Conservation (phyloP, 306 rosid species). For the Calophaca sinica region DNA sequence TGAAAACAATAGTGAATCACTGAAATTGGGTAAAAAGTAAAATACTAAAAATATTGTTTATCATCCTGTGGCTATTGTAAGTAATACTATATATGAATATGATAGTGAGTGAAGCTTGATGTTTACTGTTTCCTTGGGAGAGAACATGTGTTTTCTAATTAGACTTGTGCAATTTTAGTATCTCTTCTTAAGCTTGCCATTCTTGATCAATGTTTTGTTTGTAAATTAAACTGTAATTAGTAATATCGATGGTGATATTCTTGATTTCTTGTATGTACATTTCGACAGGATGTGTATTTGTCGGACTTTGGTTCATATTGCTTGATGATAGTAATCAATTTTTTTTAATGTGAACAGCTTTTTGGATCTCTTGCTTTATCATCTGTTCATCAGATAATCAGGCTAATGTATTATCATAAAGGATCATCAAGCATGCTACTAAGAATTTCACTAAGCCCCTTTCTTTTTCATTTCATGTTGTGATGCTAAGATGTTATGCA, state of each 20-base stretch:
- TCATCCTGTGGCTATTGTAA: not conserved
- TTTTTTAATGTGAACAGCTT: not conserved
- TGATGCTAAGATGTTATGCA: conserved; percentile 2
- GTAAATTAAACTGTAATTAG: conserved; percentile 24
- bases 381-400: not conserved
- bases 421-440: conserved; percentile 7
- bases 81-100: not conserved
- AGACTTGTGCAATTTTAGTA: conserved; percentile 2
- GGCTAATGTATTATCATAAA: not conserved
- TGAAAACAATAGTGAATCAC: conserved; percentile 7
- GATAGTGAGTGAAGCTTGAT: conserved; percentile 2
- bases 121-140: conserved; percentile 14
- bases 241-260: not conserved
- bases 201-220: conserved; percentile 12
- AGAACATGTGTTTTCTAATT: conserved; percentile 5
- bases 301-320: conserved; percentile 8
- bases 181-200: not conserved
- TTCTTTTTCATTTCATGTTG: conserved; percentile 28
- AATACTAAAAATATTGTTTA: not conserved
- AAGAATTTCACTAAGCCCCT: not conserved
- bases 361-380: not conserved
- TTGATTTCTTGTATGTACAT: conserved; percentile 1
- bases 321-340: not conserved
- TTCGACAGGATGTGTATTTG: not conserved
- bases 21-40: conserved; percentile 6